Evolutionary conservation across 192 early-diverging fungal species (phyloP), one percentile per base, ranked within the genome.

Genomic region (Coemansia sp.): DNA sequence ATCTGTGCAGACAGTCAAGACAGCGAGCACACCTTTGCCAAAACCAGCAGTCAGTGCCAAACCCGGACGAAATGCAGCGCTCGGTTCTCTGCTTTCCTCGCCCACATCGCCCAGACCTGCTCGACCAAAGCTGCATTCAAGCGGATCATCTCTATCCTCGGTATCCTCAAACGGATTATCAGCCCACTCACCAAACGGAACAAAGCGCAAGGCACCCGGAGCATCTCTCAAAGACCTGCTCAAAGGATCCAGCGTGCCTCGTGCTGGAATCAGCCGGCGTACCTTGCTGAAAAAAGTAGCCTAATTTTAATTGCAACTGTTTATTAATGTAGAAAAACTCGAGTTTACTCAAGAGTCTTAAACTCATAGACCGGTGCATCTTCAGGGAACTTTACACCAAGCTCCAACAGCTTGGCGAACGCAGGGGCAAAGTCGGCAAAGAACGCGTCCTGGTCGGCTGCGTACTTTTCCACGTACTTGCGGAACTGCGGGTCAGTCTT

Each of bases 371-470:
- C 84, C 42, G 84, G 87, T 40, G 87, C 76, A 54, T 89, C 82
- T 28, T 84, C 84, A 6, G 85, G 85, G 71, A 87, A 88, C 57
- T 83, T 68, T 34, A 92, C 87, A 70, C 94, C 95, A 34, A 95
- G 82, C 74, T 96, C 93, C 52, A 90, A 78, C 28, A 98, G 84
- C 85, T 95, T 98, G 64, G 76, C 66, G 54, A 91, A 94, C 7
- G 86, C 93, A 48, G 78, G 82, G 52, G 91, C 70, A 80, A 98
- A 98, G 84, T 98, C 96, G 26, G 82, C 84, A 84, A 93, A 97
- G 88, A 92, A 98, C 56, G 83, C 25, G 2, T 26, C 25, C 25
- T 26, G 25, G 25, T 26, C 25, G 68, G 90, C 87, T 54, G 94
- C 93, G 69, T 98, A 98, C 44, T 85, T 67, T 60, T 94, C 90